Evolutionary conservation across 805 yeast species (phyloP).

Genomic region (Wickerhamomyces rabaulensis): DNA sequence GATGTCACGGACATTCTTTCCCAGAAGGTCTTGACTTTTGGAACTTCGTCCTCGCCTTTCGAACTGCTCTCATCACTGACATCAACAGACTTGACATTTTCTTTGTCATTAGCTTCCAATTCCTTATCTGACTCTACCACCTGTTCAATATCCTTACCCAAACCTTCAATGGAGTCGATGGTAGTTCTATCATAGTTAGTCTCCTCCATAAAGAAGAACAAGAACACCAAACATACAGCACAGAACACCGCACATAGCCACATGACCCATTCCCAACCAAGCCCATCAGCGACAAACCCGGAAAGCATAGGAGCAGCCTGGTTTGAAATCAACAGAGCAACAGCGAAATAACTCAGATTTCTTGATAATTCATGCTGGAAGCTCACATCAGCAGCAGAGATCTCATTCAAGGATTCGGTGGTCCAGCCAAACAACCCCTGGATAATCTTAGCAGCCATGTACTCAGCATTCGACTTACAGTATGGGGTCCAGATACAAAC

Average conservation of each 20-base stretch:
- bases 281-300: slow-evolving; percentile 46
- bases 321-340: slow-evolving; percentile 50
- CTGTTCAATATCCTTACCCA: too few species aligned
- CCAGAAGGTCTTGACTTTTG: too few species aligned
- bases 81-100: too few species aligned
- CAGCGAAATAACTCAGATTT: slow-evolving; percentile 44
- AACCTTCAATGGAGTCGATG: too few species aligned
- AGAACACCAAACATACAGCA: slow-evolving; percentile 34
- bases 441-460: slow-evolving; percentile 33
- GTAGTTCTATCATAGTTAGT: slow-evolving; percentile 43
- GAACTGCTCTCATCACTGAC: too few species aligned
- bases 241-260: slow-evolving; percentile 42
- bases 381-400: slow-evolving; percentile 43
- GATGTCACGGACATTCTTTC: slow-evolving; percentile 39
- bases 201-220: slow-evolving; percentile 48
- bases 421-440: slow-evolving; percentile 34
- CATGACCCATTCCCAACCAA: slow-evolving; percentile 52
- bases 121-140: too few species aligned
- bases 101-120: too few species aligned
- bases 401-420: slow-evolving; percentile 45
- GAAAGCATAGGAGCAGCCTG: slow-evolving; percentile 56
- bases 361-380: slow-evolving; percentile 47
- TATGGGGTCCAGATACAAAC: slow-evolving; percentile 39
- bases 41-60: too few species aligned
- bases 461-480: slow-evolving; percentile 29